Conservation (phyloP, 768 basidiomycete species). For the Hygrocybe punicea region DNA sequence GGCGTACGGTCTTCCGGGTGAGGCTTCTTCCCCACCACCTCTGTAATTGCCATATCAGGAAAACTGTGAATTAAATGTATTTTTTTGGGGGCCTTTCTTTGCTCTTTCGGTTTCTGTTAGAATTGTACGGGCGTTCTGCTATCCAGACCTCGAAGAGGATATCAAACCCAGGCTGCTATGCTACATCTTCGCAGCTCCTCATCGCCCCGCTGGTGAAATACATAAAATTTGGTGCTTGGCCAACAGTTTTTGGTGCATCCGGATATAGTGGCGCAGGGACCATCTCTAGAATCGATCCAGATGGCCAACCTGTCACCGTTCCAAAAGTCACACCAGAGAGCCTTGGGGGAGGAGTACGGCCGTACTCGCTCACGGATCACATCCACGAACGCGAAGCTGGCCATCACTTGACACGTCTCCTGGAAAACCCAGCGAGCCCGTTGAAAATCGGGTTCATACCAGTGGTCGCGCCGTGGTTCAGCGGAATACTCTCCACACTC, state of each 20-base stretch:
- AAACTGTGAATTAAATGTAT: conserved; percentile 25
- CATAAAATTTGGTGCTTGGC: conserved; percentile 56
- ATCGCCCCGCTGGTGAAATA: conserved; percentile 82
- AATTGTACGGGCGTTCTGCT: conserved; percentile 75
- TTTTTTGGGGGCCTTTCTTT: conserved; percentile 12
- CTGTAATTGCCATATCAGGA: conserved; percentile 34
- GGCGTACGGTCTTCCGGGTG: conserved; percentile 99
- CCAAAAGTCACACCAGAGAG: conserved; percentile 81
- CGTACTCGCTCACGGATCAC: conserved; percentile 93
- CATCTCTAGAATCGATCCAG: conserved; percentile 59
- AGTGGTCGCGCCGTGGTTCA: conserved; percentile 89
- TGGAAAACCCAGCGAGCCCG: conserved; percentile 30
- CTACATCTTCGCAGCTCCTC: conserved; percentile 88
- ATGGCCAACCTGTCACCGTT: conserved; percentile 67
- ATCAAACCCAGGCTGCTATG: conserved; percentile 97
- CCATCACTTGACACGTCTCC: conserved; percentile 68
- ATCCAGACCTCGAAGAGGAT: conserved; percentile 77
- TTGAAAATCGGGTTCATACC: conserved; percentile 83
- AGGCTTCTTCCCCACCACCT: conserved; percentile 48
- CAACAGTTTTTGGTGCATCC: conserved; percentile 88
- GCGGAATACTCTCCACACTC: conserved; percentile 86
- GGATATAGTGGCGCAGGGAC: conserved; percentile 97
- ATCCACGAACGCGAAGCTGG: conserved; percentile 98
- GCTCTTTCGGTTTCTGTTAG: conserved; percentile 38
- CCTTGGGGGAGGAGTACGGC: conserved; percentile 70